Base-by-base conservation (phyloP, 345 rosid genomes). In the Salix exigua region DNA sequence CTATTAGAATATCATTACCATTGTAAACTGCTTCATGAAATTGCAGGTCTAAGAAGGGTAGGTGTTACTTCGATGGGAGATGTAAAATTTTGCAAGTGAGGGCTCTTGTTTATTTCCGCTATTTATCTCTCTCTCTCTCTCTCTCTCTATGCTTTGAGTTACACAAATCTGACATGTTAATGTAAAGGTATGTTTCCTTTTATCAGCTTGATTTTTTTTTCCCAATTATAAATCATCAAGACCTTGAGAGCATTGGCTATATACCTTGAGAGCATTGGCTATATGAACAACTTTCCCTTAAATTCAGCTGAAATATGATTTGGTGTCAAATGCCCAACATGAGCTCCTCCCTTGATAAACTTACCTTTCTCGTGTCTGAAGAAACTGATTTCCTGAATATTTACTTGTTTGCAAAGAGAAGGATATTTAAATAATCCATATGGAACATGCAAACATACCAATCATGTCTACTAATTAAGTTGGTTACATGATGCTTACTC, bases 401-500 rank as follows among this genome's bases (percentile, higher is more conserved):
- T 44, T 33, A 67, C 50, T 28, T 61, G 26, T 68, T 61, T 13
- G 35, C 37, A 7, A 35, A n/a, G 73, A 6, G 13, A 18, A 33
- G 2, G 21, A 73, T 67, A 48, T 11, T 46, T 33, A 30, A 35
- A 64, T 31, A 63, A 79, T 33, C 74, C 19, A 38, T 63, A 35
- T 74, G 63, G 68, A 73, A 72, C 73, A 38, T 12, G 33, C 63
- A 17, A 58, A 67, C 21, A 40, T 30, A 12, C 46, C 70, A 79
- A 68, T 40, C 40, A 38, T 2, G 28, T 48, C n/a, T 73, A 58
- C 64, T 66, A 58, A 74, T 67, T 70, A 50, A 31, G 70, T 73
- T 80, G 66, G 60, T 78, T 75, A 73, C 83, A 75, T 51, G 67
- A 65, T 65, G 73, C 42, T 37, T 40, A 44, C 33, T 67, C 67